Evolutionary conservation across 805 yeast genomes (phyloP).

Genomic region (Suhomyces vadensis): DNA sequence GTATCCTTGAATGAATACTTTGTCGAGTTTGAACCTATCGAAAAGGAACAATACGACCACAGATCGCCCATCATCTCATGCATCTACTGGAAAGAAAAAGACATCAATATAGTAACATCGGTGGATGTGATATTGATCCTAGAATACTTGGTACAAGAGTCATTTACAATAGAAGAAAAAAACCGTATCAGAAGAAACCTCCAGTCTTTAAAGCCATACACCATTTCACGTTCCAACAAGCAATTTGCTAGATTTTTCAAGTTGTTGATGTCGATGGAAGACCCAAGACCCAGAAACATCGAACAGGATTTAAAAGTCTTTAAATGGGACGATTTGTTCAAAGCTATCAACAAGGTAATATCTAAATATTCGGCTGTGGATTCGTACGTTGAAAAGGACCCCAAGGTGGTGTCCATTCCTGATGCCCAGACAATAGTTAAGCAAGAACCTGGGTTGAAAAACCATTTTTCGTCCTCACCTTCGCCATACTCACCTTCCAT

Average conservation of each 20-base stretch:
- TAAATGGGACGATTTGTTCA: slow-evolving; percentile 53
- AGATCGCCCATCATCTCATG: slow-evolving; percentile 55
- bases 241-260: slow-evolving; percentile 26
- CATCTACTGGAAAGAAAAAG: slow-evolving; percentile 54
- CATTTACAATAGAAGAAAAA: slow-evolving; percentile 65
- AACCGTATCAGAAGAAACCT: slow-evolving; percentile 67
- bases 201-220: slow-evolving; percentile 61
- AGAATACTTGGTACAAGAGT: slow-evolving; percentile 56
- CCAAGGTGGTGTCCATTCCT: background rate
- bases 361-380: slow-evolving; percentile 48
- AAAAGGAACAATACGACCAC: slow-evolving; percentile 33
- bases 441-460: background rate
- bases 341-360: slow-evolving; percentile 57
- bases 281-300: slow-evolving; percentile 67
- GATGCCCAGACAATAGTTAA: background rate
- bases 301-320: slow-evolving; percentile 72
- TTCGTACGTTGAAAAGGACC: background rate
- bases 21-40: slow-evolving; percentile 40
- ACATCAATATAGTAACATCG: slow-evolving; percentile 56
- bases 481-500: background rate
- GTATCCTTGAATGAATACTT: slow-evolving; percentile 29
- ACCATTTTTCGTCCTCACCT: background rate
- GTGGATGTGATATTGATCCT: slow-evolving; percentile 61
- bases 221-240: slow-evolving; percentile 51
- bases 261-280: slow-evolving; percentile 58